A percentile compares a stretch with the other conserved stretches of the same genome.
Evolutionary conservation across 1,284 basidiomycete species (phyloP).

Genomic region (Sanguinoderma infundibulare): DNA sequence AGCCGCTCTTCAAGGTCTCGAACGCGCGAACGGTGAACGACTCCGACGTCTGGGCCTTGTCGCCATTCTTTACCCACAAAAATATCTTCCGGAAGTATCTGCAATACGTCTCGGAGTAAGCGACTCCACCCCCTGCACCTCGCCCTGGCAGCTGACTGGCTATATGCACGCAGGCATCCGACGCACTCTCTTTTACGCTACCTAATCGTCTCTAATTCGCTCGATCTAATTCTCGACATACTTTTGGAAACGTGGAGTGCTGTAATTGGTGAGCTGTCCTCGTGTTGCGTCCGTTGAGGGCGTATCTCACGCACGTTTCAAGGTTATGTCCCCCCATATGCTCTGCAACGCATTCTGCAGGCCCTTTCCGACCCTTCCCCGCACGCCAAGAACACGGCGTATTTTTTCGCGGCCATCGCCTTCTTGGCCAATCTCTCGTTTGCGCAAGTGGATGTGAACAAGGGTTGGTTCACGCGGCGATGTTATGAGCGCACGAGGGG

Average conservation of each 20-base stretch:
- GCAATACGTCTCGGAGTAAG: slow-evolving; percentile 50
- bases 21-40: slow-evolving; percentile 62
- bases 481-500: slow-evolving; percentile 72
- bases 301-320: slow-evolving; percentile 14
- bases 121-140: not conserved
- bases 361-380: slow-evolving; percentile 50
- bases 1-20: slow-evolving; percentile 67
- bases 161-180: slow-evolving; percentile 53
- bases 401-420: slow-evolving; percentile 69
- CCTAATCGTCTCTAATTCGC: slow-evolving; percentile 70
- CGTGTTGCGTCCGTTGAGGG: slow-evolving; percentile 14
- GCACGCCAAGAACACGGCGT: slow-evolving; percentile 59
- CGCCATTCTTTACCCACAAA: slow-evolving; percentile 72
- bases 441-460: slow-evolving; percentile 68
- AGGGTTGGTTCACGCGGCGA: slow-evolving; percentile 66
- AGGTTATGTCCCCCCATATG: slow-evolving; percentile 64
- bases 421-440: slow-evolving; percentile 73
- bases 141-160: slow-evolving; percentile 4
- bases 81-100: slow-evolving; percentile 71
- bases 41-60: slow-evolving; percentile 74
- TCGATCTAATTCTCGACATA: slow-evolving; percentile 71
- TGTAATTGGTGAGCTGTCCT: slow-evolving; percentile 47
- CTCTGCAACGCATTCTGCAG: slow-evolving; percentile 61
- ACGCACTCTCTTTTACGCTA: slow-evolving; percentile 64
- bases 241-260: slow-evolving; percentile 65